Conservation (phyloP, 2,329 filamentous ascomycete species). For the Talaromyces sp. region DNA sequence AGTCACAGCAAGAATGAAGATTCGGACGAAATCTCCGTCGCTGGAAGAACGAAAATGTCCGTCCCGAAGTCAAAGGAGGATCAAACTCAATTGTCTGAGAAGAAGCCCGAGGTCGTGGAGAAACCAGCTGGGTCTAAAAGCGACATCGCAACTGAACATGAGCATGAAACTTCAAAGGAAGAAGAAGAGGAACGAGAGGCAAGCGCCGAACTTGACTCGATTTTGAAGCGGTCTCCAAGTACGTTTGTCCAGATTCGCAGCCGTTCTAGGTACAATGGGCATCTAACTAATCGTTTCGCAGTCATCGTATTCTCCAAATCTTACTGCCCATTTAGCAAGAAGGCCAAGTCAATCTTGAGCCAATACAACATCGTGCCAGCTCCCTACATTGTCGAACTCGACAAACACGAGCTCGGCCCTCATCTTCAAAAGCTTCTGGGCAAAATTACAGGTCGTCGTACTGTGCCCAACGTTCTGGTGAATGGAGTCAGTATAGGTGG, state of each 20-base stretch:
- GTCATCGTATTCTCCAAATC: constrained; percentile 96
- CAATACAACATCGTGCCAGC: constrained; percentile 78
- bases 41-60: constrained; percentile 54
- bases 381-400: constrained; percentile 87
- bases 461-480: constrained; percentile 89
- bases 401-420: constrained; percentile 71
- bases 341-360: constrained; percentile 78
- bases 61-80: constrained; percentile 37
- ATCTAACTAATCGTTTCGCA: constrained; percentile 35
- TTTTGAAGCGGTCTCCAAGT: constrained; percentile 83
- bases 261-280: background rate
- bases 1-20: constrained; percentile 18
- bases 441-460: constrained; percentile 72
- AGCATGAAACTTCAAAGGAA: constrained; percentile 10
- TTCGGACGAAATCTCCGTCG: constrained; percentile 49
- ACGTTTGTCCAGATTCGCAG: constrained; percentile 33
- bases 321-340: constrained; percentile 82
- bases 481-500: constrained; percentile 87
- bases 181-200: constrained; percentile 41
- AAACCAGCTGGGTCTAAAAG: constrained; percentile 56
- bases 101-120: constrained; percentile 56
- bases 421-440: constrained; percentile 69
- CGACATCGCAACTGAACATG: constrained; percentile 9
- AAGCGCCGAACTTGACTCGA: constrained; percentile 68
- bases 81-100: constrained; percentile 36